These are phyloP conservation scores for Juglanconis oblonga DNA, from an alignment of 2,329 filamentous ascomycete genomes.

Conservation along the genomic window DNA sequence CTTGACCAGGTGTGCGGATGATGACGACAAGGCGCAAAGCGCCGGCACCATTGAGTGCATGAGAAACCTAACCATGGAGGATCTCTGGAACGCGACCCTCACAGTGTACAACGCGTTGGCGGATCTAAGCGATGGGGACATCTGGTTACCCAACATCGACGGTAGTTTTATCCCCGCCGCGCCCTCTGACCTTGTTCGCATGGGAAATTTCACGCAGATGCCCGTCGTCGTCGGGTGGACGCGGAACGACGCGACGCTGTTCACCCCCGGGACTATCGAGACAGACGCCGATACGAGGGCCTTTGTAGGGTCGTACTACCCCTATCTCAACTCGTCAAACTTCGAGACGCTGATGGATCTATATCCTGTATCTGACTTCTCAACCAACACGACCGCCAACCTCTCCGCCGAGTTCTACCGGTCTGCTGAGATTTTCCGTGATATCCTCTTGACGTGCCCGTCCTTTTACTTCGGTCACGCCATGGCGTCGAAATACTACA, in stretches of 20 bases:
- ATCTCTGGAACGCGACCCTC: neutral
- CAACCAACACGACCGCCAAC: neutral
- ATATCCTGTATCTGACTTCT: neutral
- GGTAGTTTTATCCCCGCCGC: neutral
- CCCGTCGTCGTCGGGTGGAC: neutral
- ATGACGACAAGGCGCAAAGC: neutral
- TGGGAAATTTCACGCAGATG: neutral
- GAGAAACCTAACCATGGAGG: neutral
- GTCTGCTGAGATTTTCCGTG: neutral
- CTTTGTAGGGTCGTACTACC: neutral
- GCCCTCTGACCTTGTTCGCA: neutral
- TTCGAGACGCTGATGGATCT: neutral
- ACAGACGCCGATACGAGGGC: neutral
- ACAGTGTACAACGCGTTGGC: neutral
- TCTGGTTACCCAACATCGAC: neutral
- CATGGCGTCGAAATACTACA: neutral
- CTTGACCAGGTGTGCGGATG: neutral
- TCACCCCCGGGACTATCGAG: neutral
- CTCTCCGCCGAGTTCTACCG: neutral
- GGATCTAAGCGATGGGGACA: neutral
- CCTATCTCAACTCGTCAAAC: neutral
- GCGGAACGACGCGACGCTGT: neutral
- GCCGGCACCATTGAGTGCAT: neutral
- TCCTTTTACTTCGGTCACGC: slow-evolving; percentile 2
- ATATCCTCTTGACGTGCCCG: slow-evolving; percentile 1